phyloP scores from a whole-genome alignment of 106 monocot species.

The Gastrodia elata region DNA sequence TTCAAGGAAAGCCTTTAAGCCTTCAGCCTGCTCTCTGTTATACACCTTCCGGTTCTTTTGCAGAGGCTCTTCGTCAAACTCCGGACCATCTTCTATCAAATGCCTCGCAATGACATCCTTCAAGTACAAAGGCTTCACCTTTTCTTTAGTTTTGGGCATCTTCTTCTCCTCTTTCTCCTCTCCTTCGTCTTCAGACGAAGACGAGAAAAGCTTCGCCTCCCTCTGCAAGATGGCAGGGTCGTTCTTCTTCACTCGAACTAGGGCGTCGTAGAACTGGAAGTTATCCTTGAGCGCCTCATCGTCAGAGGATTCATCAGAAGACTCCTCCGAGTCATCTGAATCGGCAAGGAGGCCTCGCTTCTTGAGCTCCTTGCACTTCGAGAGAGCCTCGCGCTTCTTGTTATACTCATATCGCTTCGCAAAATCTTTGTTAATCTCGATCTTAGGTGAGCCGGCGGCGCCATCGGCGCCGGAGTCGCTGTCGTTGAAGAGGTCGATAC shows the following conservation, averaged over 20 bases:
- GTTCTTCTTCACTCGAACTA: constrained; percentile 46
- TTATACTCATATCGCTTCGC: constrained; percentile 88
- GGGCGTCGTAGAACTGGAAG: constrained; percentile 47
- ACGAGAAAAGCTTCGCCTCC: constrained; percentile 48
- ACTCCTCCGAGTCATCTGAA: constrained; percentile 30
- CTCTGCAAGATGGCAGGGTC: constrained; percentile 46
- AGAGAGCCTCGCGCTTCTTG: constrained; percentile 80
- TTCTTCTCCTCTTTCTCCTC: constrained; percentile 8
- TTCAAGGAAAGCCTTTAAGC: constrained; percentile 49
- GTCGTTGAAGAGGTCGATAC: constrained; percentile 27
- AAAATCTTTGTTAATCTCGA: constrained; percentile 67
- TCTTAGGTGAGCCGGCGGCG: constrained; percentile 32
- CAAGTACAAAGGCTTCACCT: constrained; percentile 73
- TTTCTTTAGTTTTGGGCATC: constrained; percentile 22
- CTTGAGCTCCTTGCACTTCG: constrained; percentile 54
- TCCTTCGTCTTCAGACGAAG: constrained; percentile 30
- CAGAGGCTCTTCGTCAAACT: constrained; percentile 21
- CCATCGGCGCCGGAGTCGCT: constrained; percentile 8
- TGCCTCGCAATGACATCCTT: constrained; percentile 73
- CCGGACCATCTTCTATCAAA: constrained; percentile 74
- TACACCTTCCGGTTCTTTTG: constrained; percentile 39
- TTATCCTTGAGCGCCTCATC: constrained; percentile 27
- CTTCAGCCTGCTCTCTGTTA: constrained; percentile 56
- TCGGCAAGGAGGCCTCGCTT: constrained; percentile 31
- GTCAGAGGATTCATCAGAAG: constrained; percentile 17